Conservation (phyloP, 805 yeast species). For the Kodamaea fukazawae region DNA sequence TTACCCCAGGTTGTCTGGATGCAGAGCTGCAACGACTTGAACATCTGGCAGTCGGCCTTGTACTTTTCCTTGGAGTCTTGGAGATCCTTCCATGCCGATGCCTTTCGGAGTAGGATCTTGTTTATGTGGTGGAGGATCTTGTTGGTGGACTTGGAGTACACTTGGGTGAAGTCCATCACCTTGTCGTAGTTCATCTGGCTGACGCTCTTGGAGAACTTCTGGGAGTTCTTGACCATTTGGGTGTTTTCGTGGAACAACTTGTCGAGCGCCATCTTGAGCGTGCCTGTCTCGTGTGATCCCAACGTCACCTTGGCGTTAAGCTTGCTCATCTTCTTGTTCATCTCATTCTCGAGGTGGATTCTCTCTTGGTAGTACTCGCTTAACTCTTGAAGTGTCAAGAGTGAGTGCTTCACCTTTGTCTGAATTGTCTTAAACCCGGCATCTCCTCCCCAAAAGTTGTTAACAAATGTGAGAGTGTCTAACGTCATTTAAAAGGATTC, state of each 20-base stretch:
- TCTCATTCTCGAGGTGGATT: conserved; percentile 69
- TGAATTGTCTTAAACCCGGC: conserved; percentile 56
- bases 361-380: conserved; percentile 39
- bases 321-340: conserved; percentile 51
- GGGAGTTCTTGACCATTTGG: conserved; percentile 56
- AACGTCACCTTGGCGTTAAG: conserved; percentile 46
- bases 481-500: conserved; percentile 3
- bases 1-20: conserved; percentile 69
- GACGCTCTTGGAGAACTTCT: conserved; percentile 50
- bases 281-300: conserved; percentile 60
- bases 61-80: conserved; percentile 46
- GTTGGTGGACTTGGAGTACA: conserved; percentile 52
- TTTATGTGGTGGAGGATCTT: conserved; percentile 56
- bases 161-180: conserved; percentile 48
- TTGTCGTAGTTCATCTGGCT: conserved; percentile 48
- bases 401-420: conserved; percentile 56
- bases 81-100: conserved; percentile 33
- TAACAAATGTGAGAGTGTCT: conserved; percentile 31
- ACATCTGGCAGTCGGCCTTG: conserved; percentile 54
- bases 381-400: conserved; percentile 47
- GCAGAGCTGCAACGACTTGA: conserved; percentile 59
- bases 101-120: conserved; percentile 51
- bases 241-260: conserved; percentile 56
- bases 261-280: conserved; percentile 58
- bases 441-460: conserved; percentile 63